These are phyloP conservation scores for Neurospora sp. DNA, from an alignment of 495 filamentous ascomycete genomes.

Conservation along the genomic window DNA sequence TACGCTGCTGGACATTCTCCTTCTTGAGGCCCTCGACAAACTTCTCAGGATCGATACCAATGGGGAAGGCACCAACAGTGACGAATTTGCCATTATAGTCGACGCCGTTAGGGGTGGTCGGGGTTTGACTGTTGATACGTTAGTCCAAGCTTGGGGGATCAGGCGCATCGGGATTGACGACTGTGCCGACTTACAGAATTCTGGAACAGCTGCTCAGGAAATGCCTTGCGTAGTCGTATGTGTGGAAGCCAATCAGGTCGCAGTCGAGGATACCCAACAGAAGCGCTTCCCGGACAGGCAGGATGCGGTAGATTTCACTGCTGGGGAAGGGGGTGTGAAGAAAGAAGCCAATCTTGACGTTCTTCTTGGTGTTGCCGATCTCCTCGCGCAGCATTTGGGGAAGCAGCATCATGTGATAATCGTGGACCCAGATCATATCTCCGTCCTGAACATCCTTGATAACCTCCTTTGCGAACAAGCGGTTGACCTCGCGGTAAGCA, in stretches of 20 bases:
- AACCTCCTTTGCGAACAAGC: slow-evolving; percentile 71
- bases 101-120: slow-evolving; percentile 76
- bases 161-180: not conserved
- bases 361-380: slow-evolving; percentile 53
- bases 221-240: slow-evolving; percentile 86
- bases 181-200: slow-evolving; percentile 50
- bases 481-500: slow-evolving; percentile 79
- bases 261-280: slow-evolving; percentile 71
- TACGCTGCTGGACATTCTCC: slow-evolving; percentile 66
- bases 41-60: slow-evolving; percentile 93
- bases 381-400: slow-evolving; percentile 78
- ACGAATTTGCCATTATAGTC: slow-evolving; percentile 65
- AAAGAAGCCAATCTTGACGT: slow-evolving; percentile 88
- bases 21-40: slow-evolving; percentile 82
- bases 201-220: slow-evolving; percentile 79
- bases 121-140: slow-evolving; percentile 45
- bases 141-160: not conserved
- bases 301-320: slow-evolving; percentile 80
- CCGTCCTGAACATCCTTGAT: slow-evolving; percentile 62
- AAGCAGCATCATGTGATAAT: slow-evolving; percentile 91
- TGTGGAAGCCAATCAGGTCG: slow-evolving; percentile 89
- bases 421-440: slow-evolving; percentile 89
- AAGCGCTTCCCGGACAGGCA: slow-evolving; percentile 78
- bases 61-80: slow-evolving; percentile 75
- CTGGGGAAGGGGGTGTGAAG: slow-evolving; percentile 92